Conservation (phyloP, 768 basidiomycete genomes). For the Asterophora lycoperdoides region DNA sequence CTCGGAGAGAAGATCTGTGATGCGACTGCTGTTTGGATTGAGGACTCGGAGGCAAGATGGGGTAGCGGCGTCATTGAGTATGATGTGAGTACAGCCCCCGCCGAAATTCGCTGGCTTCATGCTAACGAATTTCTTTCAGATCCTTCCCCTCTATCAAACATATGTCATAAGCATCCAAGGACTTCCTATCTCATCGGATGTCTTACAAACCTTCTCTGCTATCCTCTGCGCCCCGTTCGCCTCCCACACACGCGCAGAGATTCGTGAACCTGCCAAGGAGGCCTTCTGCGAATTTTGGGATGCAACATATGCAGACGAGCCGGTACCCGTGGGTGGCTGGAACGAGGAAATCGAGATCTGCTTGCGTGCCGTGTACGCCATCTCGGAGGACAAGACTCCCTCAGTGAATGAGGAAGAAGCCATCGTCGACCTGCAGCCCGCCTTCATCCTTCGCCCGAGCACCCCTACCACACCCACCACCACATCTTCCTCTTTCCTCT, state of each 20-base stretch:
- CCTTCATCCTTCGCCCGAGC: slow-evolving; percentile 5
- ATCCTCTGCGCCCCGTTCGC: slow-evolving; percentile 57
- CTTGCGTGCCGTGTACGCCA: slow-evolving; percentile 17
- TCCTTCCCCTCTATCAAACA: slow-evolving; percentile 62
- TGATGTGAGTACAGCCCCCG: slow-evolving; percentile 42
- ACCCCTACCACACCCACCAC: slow-evolving; percentile 6
- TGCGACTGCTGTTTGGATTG: slow-evolving; percentile 58
- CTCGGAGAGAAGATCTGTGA: slow-evolving; percentile 34
- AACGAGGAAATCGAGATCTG: slow-evolving; percentile 38
- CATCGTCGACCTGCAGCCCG: slow-evolving; percentile 1
- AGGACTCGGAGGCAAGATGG: slow-evolving; percentile 52
- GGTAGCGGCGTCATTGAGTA: slow-evolving; percentile 50
- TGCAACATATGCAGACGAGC: slow-evolving; percentile 35
- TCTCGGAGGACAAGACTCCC: background rate
- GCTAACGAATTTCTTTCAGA: slow-evolving; percentile 30
- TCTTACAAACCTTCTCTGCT: slow-evolving; percentile 44
- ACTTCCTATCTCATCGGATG: slow-evolving; percentile 34
- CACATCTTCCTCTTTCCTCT: background rate
- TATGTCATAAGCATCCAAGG: slow-evolving; percentile 47
- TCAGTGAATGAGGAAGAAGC: background rate
- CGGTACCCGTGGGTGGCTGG: slow-evolving; percentile 51
- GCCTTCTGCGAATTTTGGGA: slow-evolving; percentile 66
- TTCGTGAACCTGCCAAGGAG: slow-evolving; percentile 38
- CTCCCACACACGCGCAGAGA: slow-evolving; percentile 40
- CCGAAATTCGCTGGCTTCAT: background rate